A percentile compares a stretch with the other conserved stretches of the same genome.
phyloP scores from a whole-genome alignment of 148 eudicot species.

The Rheum nobile region DNA sequence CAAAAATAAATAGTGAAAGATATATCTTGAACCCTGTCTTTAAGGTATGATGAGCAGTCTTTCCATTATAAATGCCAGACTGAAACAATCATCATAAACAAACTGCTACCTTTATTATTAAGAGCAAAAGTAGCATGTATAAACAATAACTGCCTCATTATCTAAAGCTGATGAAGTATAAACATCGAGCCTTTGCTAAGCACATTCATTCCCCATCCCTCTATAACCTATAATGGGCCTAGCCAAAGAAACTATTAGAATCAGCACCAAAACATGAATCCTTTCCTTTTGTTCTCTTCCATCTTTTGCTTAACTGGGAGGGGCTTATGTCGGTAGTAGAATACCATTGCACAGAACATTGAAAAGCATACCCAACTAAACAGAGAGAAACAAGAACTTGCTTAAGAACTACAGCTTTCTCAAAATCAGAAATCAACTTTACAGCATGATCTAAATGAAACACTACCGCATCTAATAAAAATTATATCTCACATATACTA shows the following conservation, averaged over 20 bases:
- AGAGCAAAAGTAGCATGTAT: neutral
- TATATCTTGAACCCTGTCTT: neutral
- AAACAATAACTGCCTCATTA: neutral
- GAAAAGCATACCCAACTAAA: neutral
- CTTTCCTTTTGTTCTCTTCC: neutral
- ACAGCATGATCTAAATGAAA: neutral
- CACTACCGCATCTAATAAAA: too few relatives aligned
- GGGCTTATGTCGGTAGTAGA: neutral
- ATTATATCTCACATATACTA: neutral
- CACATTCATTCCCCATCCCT: conserved; percentile 1
- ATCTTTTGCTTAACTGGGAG: neutral
- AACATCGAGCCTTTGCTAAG: neutral
- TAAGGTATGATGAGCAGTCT: neutral
- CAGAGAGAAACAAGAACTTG: neutral
- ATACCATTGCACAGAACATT: neutral
- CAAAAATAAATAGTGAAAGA: too few relatives aligned
- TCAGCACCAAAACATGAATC: neutral
- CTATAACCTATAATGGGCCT: neutral
- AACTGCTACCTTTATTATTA: neutral
- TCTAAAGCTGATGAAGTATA: neutral
- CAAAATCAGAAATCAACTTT: neutral
- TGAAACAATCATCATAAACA: neutral
- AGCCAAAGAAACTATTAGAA: neutral
- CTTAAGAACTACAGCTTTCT: neutral
- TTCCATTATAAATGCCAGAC: neutral